Conservation (phyloP, 2,329 filamentous ascomycete genomes). For the Cladosporium sp. region DNA sequence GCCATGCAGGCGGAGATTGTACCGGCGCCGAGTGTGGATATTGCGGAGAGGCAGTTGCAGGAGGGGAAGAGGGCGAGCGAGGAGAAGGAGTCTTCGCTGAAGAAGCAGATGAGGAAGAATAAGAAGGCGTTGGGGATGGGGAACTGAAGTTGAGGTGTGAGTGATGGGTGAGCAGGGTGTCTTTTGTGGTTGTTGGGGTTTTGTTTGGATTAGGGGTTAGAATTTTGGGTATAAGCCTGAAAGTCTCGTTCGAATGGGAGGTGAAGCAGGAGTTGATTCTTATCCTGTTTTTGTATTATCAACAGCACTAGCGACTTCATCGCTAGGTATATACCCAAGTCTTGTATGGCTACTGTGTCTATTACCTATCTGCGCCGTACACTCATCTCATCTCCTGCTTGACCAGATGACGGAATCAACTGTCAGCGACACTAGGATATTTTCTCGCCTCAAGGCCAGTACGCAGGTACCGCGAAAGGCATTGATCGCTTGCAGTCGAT, state of each 20-base stretch:
- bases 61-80: conserved; percentile 29
- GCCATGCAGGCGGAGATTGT: conserved; percentile 4
- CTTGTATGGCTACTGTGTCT: background rate
- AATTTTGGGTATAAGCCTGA: background rate
- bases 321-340: conserved; percentile 8
- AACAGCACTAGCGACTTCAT: background rate
- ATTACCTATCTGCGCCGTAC: background rate
- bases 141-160: background rate
- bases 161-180: background rate
- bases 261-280: background rate
- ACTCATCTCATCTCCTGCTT: background rate
- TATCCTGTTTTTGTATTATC: background rate
- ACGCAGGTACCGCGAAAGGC: too few relatives aligned
- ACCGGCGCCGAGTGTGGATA: conserved; percentile 21
- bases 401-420: too few relatives aligned
- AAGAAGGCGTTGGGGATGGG: conserved; percentile 24
- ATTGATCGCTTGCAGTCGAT: too few relatives aligned
- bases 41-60: conserved; percentile 26
- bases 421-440: too few relatives aligned
- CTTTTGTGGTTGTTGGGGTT: background rate
- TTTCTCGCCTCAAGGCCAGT: too few relatives aligned
- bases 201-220: background rate
- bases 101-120: conserved; percentile 32
- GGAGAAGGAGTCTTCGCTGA: conserved; percentile 28
- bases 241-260: background rate